Evolutionary conservation across 2,329 filamentous ascomycete genomes (phyloP).

Genomic region (Westerdykella sp.): DNA sequence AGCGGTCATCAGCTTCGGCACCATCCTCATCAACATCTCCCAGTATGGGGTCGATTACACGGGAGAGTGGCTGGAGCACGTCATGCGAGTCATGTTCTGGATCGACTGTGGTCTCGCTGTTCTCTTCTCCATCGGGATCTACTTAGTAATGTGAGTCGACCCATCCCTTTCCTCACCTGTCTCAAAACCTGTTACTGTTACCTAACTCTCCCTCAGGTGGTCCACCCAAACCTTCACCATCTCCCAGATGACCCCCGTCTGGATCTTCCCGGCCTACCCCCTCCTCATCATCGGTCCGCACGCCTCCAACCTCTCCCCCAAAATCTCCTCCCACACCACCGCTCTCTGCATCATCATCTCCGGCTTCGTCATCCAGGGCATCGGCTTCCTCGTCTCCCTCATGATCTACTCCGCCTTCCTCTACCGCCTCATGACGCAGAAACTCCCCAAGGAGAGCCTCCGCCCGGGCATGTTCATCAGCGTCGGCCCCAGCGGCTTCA

Average conservation of each 20-base stretch:
- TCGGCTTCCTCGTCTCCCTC: constrained; percentile 59
- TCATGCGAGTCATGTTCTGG: constrained; percentile 68
- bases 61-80: constrained; percentile 51
- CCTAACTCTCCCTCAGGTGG: constrained; percentile 45
- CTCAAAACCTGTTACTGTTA: no score
- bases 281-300: constrained; percentile 71
- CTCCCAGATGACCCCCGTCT: constrained; percentile 78
- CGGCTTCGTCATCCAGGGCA: constrained; percentile 57
- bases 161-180: neutral
- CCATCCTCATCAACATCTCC: constrained; percentile 59
- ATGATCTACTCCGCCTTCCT: constrained; percentile 83
- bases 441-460: constrained; percentile 67
- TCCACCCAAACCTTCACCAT: constrained; percentile 64
- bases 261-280: constrained; percentile 83
- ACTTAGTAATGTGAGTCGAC: constrained; percentile 61
- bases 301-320: constrained; percentile 53
- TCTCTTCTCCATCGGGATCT: constrained; percentile 62
- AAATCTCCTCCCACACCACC: constrained; percentile 36
- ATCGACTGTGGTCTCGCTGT: constrained; percentile 64
- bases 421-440: constrained; percentile 83
- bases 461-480: constrained; percentile 82
- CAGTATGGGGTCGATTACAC: constrained; percentile 60
- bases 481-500: constrained; percentile 69
- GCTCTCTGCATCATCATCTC: constrained; percentile 54
- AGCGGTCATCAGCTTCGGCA: constrained; percentile 60